Evolutionary conservation across 495 filamentous ascomycete genomes (phyloP).

Genomic region (Immersiella caudata): DNA sequence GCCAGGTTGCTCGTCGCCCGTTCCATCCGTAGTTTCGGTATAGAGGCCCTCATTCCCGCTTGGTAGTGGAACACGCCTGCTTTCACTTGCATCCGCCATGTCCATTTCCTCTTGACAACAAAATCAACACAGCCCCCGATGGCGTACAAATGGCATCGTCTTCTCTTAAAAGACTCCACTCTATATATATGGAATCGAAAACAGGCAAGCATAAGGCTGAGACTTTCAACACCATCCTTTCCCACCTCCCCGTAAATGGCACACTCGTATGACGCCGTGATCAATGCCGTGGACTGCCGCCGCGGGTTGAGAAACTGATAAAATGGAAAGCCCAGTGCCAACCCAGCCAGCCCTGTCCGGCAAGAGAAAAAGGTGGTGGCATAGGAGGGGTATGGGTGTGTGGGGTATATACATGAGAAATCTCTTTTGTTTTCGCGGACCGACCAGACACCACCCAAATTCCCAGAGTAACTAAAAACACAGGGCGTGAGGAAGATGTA

Average conservation of each 20-base stretch:
- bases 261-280: slow-evolving; percentile 8
- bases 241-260: not conserved
- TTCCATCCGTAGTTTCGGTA: not conserved
- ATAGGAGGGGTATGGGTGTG: not conserved
- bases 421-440: not conserved
- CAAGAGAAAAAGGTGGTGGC: not conserved
- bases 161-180: not conserved
- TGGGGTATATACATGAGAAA: slow-evolving; percentile 2
- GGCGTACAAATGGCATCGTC: not conserved
- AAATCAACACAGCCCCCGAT: not conserved
- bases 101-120: not conserved
- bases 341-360: not conserved
- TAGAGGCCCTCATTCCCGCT: too few relatives aligned
- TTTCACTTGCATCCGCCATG: not conserved
- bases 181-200: slow-evolving; percentile 1
- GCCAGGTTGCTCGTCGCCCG: not conserved
- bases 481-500: not conserved
- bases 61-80: too few relatives aligned
- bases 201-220: not conserved
- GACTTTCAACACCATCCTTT: slow-evolving; percentile 1
- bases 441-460: not conserved
- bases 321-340: not conserved
- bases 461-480: not conserved
- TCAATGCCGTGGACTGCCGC: slow-evolving; percentile 3
- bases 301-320: not conserved